Base-by-base conservation (phyloP, 2,329 filamentous ascomycete genomes). In the Ramularia collo-cygni region DNA sequence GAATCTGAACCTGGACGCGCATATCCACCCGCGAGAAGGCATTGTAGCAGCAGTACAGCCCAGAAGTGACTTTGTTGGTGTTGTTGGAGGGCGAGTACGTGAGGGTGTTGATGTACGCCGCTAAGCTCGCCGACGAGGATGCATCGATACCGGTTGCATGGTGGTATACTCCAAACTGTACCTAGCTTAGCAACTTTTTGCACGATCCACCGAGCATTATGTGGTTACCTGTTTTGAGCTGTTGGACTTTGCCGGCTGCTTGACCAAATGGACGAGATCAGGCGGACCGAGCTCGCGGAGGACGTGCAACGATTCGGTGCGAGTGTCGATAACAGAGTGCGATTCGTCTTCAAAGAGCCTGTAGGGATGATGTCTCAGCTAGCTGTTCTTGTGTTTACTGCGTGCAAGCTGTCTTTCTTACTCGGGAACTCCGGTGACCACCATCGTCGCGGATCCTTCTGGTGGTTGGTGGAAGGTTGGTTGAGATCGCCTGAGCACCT, bases 21-120 rank as follows among this genome's bases (percentile, higher is more conserved):
- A 98, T 98, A 60, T 98, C 92, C 38, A 96, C 75, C 50, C 93
- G 79, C 4, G 92, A 96, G 65, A 98, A 95, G 51, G 92, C 92
- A 85, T 98, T 98, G 75, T 98, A 98, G 67, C 92, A 98, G 68
- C 92, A 96, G 67, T 95, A 96, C 28, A 95, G 74, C 4, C 92
- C 92, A 50, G 93, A 92, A 7, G 88, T 83, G 42, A 96, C 92
- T 69, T 95, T 96, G 60, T 85, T 78, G 45, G 83, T 74, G 60
- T 85, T 87, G 51, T 90, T 85, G 50, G 83, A 79, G 38, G 90
- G 85, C 50, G 83, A 83, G 67, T 95, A 93, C 32, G 89, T 95
- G 45, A 98, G 74, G 28, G 90, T 96, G 66, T 96, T 98, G 68
- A 98, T 94, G 66, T 98, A 98, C 54, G 92, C 92, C 28, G 92